A percentile compares a stretch with the other conserved stretches of the same genome.
These are phyloP conservation scores for Ogataea hybrid DNA, from an alignment of 1,139 yeast species.

Conservation along the genomic window DNA sequence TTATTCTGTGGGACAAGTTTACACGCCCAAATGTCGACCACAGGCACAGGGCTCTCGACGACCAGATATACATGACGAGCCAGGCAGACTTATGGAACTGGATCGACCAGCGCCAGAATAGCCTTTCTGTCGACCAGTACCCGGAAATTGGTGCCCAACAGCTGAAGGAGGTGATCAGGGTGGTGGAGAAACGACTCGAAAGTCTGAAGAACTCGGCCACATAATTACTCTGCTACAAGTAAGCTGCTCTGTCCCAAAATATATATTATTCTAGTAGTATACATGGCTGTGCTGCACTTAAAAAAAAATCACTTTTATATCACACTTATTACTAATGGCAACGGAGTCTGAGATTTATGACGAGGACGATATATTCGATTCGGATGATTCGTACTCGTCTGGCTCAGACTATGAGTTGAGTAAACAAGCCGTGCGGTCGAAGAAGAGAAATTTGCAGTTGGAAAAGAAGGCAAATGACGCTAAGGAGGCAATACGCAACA, in stretches of 20 bases:
- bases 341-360: slow-evolving; percentile 8
- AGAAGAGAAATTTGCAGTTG: slow-evolving; percentile 5
- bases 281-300: slow-evolving; percentile 2
- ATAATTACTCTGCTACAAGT: neutral
- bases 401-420: slow-evolving; percentile 20
- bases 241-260: too few species aligned
- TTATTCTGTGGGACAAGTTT: slow-evolving; percentile 23
- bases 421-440: slow-evolving; percentile 16
- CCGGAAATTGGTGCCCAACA: slow-evolving; percentile 21
- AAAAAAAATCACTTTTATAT: neutral
- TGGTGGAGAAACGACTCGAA: slow-evolving; percentile 25
- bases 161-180: slow-evolving; percentile 25
- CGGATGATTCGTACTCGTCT: slow-evolving; percentile 23
- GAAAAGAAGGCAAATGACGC: slow-evolving; percentile 23
- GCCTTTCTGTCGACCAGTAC: neutral
- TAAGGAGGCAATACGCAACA: slow-evolving; percentile 24
- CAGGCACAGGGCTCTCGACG: slow-evolving; percentile 14
- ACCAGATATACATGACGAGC: slow-evolving; percentile 35
- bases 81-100: slow-evolving; percentile 80
- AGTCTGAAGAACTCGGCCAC: slow-evolving; percentile 19
- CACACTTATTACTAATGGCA: slow-evolving; percentile 6
- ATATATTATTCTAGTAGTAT: too few species aligned
- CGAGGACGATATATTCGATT: slow-evolving; percentile 19
- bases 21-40: neutral
- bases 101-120: slow-evolving; percentile 56